A percentile compares a stretch with the other conserved stretches of the same genome.
Conservation (phyloP, 768 basidiomycete genomes). For the Lactifluus pinguis region DNA sequence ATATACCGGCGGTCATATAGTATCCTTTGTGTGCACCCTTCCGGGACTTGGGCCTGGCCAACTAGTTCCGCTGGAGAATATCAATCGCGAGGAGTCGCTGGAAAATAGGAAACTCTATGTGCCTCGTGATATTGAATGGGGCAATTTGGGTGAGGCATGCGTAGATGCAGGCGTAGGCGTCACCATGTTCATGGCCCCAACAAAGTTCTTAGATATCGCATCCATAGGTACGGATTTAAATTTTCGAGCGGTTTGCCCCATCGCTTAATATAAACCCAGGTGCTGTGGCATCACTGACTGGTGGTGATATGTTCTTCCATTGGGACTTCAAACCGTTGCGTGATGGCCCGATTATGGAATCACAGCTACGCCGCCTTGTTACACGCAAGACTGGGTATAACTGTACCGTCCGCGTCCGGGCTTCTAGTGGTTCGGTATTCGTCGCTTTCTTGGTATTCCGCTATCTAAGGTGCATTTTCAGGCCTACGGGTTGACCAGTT, state of each 20-base stretch:
- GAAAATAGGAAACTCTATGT: constrained; percentile 77
- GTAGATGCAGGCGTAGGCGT: constrained; percentile 86
- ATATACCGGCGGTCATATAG: constrained; percentile 68
- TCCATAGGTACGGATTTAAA: constrained; percentile 53
- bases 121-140: constrained; percentile 75
- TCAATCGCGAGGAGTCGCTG: constrained; percentile 67
- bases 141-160: constrained; percentile 77
- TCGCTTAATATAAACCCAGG: constrained; percentile 31
- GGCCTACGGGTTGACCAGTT: constrained; percentile 59
- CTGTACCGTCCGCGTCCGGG: constrained; percentile 71
- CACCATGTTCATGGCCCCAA: constrained; percentile 79
- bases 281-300: constrained; percentile 59
- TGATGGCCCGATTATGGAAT: constrained; percentile 56
- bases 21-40: constrained; percentile 60
- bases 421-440: constrained; percentile 58
- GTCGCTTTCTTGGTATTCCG: constrained; percentile 1
- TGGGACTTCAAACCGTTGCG: constrained; percentile 73
- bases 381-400: constrained; percentile 69
- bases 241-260: neutral
- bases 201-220: constrained; percentile 74
- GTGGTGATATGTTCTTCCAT: constrained; percentile 88
- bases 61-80: constrained; percentile 52
- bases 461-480: constrained; percentile 22
- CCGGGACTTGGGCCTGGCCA: constrained; percentile 70
- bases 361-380: constrained; percentile 66